Percentiles rank a stretch among this genome's conserved stretches.
Conservation (phyloP, 1,284 basidiomycete species). For the Psilocybe mexicana region DNA sequence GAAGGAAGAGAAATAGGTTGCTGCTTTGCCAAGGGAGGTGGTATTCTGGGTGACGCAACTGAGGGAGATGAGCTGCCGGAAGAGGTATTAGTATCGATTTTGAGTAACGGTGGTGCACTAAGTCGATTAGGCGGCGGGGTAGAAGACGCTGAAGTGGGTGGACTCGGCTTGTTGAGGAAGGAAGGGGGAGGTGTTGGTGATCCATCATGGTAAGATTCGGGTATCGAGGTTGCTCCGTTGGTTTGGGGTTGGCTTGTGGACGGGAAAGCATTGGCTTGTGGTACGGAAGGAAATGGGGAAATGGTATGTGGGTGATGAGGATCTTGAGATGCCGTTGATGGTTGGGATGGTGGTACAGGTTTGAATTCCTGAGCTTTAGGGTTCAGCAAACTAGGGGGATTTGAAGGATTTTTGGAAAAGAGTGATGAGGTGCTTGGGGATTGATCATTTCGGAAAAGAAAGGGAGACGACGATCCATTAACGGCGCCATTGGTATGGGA, state of each 20-base stretch:
- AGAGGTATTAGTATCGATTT: constrained; percentile 34
- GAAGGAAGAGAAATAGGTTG: constrained; percentile 40
- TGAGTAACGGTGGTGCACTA: constrained; percentile 26
- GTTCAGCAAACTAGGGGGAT: constrained; percentile 19
- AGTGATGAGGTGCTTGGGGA: background rate
- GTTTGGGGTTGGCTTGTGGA: constrained; percentile 5
- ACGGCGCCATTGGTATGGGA: background rate
- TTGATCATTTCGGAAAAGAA: background rate
- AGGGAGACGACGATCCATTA: background rate
- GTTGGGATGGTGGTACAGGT: constrained; percentile 12
- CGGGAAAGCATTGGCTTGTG: constrained; percentile 12
- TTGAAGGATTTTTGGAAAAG: constrained; percentile 1
- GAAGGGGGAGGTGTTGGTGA: constrained; percentile 14
- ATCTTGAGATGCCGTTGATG: constrained; percentile 8
- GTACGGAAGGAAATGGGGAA: background rate
- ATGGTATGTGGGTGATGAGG: background rate
- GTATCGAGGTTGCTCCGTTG: constrained; percentile 12
- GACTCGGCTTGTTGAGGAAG: constrained; percentile 15
- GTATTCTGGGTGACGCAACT: constrained; percentile 23
- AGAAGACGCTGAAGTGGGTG: constrained; percentile 14
- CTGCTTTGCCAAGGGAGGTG: constrained; percentile 37
- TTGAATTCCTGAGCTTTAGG: constrained; percentile 29
- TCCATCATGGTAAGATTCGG: background rate
- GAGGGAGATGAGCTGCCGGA: constrained; percentile 19
- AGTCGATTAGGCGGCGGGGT: constrained; percentile 18